phyloP scores from a whole-genome alignment of 768 basidiomycete genomes.

The Suillus occidentalis region DNA sequence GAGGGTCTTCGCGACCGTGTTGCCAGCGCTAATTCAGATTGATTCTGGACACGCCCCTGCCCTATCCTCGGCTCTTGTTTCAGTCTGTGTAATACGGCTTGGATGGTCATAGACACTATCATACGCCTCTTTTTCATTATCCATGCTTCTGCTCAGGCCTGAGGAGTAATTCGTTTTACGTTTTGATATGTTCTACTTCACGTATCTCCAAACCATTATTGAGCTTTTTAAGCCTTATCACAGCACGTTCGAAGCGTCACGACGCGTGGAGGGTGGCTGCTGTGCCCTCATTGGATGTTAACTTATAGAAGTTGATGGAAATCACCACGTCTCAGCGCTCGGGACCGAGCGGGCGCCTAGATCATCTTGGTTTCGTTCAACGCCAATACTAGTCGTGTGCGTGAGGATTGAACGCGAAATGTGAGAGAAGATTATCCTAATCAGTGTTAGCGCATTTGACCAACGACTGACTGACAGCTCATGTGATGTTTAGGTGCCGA shows the following conservation, averaged over 20 bases:
- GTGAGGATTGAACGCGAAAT: not conserved
- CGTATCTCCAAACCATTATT: slow-evolving; percentile 9
- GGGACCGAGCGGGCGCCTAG: not conserved
- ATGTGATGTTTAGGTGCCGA: not conserved
- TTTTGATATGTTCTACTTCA: slow-evolving; percentile 10
- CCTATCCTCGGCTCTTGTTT: not conserved
- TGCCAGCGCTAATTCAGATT: slow-evolving; percentile 38
- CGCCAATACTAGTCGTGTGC: not conserved
- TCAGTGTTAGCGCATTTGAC: not conserved
- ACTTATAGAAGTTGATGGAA: not conserved
- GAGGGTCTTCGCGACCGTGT: slow-evolving; percentile 48
- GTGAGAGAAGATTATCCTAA: not conserved
- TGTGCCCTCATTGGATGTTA: not conserved
- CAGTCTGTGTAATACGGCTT: slow-evolving; percentile 4
- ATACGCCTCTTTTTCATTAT: not conserved
- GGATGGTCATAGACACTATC: slow-evolving; percentile 12
- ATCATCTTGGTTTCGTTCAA: not conserved
- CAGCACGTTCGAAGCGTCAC: not conserved
- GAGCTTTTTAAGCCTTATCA: slow-evolving; percentile 1
- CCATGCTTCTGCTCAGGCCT: slow-evolving; percentile 5
- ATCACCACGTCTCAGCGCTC: not conserved
- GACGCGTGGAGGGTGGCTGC: not conserved
- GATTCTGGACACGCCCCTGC: slow-evolving; percentile 10
- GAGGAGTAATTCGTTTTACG: slow-evolving; percentile 8
- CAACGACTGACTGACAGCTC: not conserved